Evolutionary conservation across 176 grass and related monocot genomes (phyloP), one percentile per base, ranked within the genome.

Genomic region (Rhynchospora tenuis): DNA sequence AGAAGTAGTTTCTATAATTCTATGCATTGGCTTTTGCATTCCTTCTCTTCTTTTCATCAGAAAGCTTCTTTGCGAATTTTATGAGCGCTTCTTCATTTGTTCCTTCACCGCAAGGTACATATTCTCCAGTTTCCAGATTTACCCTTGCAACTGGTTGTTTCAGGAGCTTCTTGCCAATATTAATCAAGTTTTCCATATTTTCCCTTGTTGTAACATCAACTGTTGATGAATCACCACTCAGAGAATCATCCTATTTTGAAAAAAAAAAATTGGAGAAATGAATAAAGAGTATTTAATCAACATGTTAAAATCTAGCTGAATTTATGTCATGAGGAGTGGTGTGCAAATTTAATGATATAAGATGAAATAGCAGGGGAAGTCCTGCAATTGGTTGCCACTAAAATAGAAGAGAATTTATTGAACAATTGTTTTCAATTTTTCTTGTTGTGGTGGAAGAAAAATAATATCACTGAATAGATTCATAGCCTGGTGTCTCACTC

Each of bases 161-260:
- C 2, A 94, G 73, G 5, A 97, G 84, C 0, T 55, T 48, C 0
- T 82, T 63, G 0, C 91, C 91, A 11, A 97, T 87, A 7, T 79
- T 57, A 0, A 97, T 81, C 42, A 92, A 69, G 11, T 55, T 84
- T 43, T 84, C 44, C 89, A 93, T 87, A 84, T 97, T 93, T 87
- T 97, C 65, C 60, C 60, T 83, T 9, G 91, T 91, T 28, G 94
- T 78, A 56, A 88, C 63, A 22, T 97, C 94, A 4, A 97, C 91
- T 3, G 91, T 91, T 3, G 84, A 66, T 0, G 87, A 59, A 15
- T 76, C 19, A 7, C 91, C 89, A 0, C 0, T 63, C 73, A 97
- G 61, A 0, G 60, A 69, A 57, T 93, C 90, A 48, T 96, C 90
- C 93, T 94, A 26, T 13, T 64, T 61, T 19, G 4, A 5, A 26